phyloP scores from a whole-genome alignment of 2,329 filamentous ascomycete species.

The Sporothrix brasiliensis region DNA sequence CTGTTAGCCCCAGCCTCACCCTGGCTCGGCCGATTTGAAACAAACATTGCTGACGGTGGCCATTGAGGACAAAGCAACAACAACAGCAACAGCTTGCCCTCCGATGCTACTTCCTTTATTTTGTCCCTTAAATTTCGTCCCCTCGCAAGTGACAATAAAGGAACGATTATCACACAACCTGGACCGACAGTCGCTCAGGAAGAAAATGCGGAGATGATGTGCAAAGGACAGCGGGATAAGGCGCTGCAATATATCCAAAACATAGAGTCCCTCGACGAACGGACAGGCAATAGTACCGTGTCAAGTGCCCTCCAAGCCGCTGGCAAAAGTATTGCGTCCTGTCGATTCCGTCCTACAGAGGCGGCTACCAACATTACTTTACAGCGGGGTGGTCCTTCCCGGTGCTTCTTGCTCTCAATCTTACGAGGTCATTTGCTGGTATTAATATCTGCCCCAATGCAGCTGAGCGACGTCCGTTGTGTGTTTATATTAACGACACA shows the following conservation, averaged over 20 bases:
- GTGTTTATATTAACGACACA: background rate
- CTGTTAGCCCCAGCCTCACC: background rate
- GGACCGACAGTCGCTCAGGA: background rate
- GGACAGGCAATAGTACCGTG: background rate
- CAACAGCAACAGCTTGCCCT: too few relatives aligned
- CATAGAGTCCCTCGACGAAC: background rate
- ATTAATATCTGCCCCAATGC: conserved; percentile 8
- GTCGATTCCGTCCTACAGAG: conserved; percentile 8
- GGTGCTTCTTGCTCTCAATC: background rate
- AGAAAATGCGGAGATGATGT: background rate
- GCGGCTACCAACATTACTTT: background rate
- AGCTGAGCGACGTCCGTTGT: background rate
- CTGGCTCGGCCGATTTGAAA: conserved; percentile 19
- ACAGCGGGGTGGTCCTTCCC: conserved; percentile 16
- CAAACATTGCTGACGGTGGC: background rate
- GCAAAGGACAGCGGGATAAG: conserved; percentile 2
- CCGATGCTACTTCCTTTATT: too few relatives aligned
- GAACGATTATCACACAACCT: background rate
- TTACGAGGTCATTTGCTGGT: background rate
- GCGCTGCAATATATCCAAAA: conserved; percentile 2
- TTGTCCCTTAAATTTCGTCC: background rate
- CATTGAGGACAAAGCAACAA: background rate
- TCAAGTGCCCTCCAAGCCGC: too few relatives aligned
- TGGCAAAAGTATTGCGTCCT: too few relatives aligned
- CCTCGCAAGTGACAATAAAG: background rate